Evolutionary conservation across 371 early-diverging fungal species (phyloP), one percentile per base, ranked within the genome.

Genomic region (Syncephalis plumigaleata): DNA sequence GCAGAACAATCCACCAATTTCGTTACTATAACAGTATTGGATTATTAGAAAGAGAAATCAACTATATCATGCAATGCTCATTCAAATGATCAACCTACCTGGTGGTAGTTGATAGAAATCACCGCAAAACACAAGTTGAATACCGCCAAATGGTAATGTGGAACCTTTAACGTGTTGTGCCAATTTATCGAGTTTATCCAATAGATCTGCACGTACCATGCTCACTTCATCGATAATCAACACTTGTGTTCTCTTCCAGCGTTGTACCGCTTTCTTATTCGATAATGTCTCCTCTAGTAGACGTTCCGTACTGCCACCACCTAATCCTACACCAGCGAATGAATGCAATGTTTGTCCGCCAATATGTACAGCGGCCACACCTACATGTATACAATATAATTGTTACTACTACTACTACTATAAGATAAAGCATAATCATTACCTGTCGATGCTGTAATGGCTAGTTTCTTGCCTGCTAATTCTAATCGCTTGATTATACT

Each of bases 51-150:
- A 44, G 11, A 79, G 54, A 0, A 59, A n/a, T n/a, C 65, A 22
- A 51, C 39, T 15, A 60, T 40, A 2, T 82, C n/a, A n/a, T n/a
- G n/a, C n/a, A n/a, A n/a, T n/a, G n/a, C n/a, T n/a, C 77, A 81
- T 50, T 50, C 64, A 7, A 60, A 48, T 45, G 4, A 56, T 47
- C 1, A 51, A 56, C 5, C 55, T 48, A 0, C 76, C 62, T 2
- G 75, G 75, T 7, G 74, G 76, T 3, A 79, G 57, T 43, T 79
- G 77, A 49, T 58, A 69, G 50, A 79, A 79, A 48, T 79, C 79
- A 0, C 79, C 79, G 4, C 55, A 55, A 15, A 71, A 43, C 2
- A 72, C 55, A 16, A 76, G 52, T 52, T 76, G 77, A 22, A 68
- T 59, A 5, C 75, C 75, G 7, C 71, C 73, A 64, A 74, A 79